Conservation (phyloP, 139 green algal genomes). For the Tetradesmus lagerheimii region DNA sequence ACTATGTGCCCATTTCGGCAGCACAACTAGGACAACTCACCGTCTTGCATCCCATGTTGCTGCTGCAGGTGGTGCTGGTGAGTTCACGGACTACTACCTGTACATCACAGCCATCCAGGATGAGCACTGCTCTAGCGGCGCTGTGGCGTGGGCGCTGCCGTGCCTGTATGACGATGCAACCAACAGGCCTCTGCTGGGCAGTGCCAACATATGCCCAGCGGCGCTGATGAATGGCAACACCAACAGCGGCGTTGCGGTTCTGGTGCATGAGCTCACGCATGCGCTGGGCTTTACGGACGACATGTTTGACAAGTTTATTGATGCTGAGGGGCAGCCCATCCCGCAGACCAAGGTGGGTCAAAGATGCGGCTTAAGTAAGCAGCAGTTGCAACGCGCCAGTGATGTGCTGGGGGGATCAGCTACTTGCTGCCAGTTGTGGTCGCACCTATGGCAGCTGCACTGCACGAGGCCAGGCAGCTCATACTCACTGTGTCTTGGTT, state of each 20-base stretch:
- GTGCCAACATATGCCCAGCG: slow-evolving; percentile 61
- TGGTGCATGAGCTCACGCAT: slow-evolving; percentile 68
- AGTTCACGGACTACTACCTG: slow-evolving; percentile 61
- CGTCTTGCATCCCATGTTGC: not conserved
- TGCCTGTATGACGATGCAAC: slow-evolving; percentile 60
- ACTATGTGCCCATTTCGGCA: no score
- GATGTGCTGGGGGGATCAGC: no score
- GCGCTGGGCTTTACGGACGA: slow-evolving; percentile 47
- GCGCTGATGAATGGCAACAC: slow-evolving; percentile 25
- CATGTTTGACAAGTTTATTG: slow-evolving; percentile 59
- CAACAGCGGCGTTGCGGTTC: slow-evolving; percentile 45
- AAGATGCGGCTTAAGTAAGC: no score
- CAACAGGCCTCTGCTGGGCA: slow-evolving; percentile 56
- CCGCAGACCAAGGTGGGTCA: slow-evolving; percentile 52
- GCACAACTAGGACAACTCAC: no score
- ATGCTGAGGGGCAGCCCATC: slow-evolving; percentile 49
- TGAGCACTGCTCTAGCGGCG: slow-evolving; percentile 53
- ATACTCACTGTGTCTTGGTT: not conserved
- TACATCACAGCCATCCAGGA: slow-evolving; percentile 64
- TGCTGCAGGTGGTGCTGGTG: slow-evolving; percentile 40
- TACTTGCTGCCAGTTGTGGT: no score
- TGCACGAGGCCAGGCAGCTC: no score
- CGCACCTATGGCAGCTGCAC: no score
- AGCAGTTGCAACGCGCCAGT: no score
- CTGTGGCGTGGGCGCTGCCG: slow-evolving; percentile 58